Evolutionary conservation across 345 rosid genomes (phyloP).

Genomic region (Litchi chinensis): DNA sequence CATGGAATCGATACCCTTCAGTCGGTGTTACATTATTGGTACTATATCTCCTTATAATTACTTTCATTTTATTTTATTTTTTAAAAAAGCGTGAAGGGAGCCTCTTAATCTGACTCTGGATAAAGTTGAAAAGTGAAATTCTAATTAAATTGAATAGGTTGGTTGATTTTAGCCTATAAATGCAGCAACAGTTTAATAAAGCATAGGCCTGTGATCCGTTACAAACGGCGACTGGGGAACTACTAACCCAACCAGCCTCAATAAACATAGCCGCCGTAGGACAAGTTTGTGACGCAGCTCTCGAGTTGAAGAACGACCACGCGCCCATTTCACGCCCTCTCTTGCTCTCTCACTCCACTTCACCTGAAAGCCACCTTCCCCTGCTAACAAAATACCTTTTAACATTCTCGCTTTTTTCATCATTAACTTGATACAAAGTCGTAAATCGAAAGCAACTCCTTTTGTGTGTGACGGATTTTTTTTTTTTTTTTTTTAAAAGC

Average conservation of each 20-base stretch:
- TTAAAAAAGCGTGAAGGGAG: too few species aligned
- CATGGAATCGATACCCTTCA: too few species aligned
- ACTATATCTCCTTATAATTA: too few species aligned
- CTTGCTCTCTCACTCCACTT: slow-evolving; percentile 7
- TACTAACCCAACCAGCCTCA: not conserved
- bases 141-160: too few species aligned
- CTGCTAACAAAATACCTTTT: slow-evolving; percentile 19
- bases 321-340: slow-evolving; percentile 33
- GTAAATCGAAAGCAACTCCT: slow-evolving; percentile 35
- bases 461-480: not conserved
- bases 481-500: slow-evolving; percentile 3
- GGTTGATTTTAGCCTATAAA: too few species aligned
- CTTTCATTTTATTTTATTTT: too few species aligned
- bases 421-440: slow-evolving; percentile 24
- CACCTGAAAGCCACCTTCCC: slow-evolving; percentile 26
- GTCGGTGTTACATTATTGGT: too few species aligned
- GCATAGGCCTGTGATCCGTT: not conserved
- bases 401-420: not conserved
- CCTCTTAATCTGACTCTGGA: too few species aligned
- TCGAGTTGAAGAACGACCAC: slow-evolving; percentile 8
- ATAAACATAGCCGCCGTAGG: not conserved
- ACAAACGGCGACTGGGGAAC: slow-evolving; percentile 13
- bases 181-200: too few species aligned
- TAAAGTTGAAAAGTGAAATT: too few species aligned
- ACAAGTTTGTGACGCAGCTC: slow-evolving; percentile 5